These are phyloP conservation scores for Vanrija sp. DNA, from an alignment of 1,284 basidiomycete genomes.

Conservation along the genomic window DNA sequence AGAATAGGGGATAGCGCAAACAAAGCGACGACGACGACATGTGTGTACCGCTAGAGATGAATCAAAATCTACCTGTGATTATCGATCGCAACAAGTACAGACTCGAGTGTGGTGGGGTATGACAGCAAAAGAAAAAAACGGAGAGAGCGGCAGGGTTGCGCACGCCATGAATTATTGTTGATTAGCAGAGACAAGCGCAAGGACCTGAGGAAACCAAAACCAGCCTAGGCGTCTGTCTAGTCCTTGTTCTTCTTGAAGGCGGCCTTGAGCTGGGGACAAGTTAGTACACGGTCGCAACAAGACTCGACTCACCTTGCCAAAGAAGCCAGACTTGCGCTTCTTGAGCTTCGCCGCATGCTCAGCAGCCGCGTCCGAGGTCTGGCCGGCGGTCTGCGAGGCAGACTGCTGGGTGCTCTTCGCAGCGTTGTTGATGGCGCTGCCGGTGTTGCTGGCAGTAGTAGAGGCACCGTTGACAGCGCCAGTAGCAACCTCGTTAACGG, in stretches of 20 bases:
- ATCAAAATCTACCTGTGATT: too few relatives aligned
- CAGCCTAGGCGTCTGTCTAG: not conserved
- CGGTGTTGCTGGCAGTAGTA: not conserved
- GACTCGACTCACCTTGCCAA: constrained; percentile 9
- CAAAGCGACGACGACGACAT: too few relatives aligned
- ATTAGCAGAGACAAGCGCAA: too few relatives aligned
- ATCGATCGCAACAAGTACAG: too few relatives aligned
- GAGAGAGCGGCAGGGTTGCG: too few relatives aligned
- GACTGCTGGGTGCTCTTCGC: not conserved
- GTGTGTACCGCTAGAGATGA: too few relatives aligned
- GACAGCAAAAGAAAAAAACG: too few relatives aligned
- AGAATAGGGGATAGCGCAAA: too few relatives aligned
- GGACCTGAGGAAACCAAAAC: too few relatives aligned
- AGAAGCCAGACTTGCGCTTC: constrained; percentile 30
- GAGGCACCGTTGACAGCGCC: not conserved
- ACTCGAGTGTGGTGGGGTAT: too few relatives aligned
- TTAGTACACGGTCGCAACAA: too few relatives aligned
- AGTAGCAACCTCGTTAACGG: not conserved
- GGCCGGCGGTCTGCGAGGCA: not conserved
- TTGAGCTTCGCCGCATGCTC: constrained; percentile 1
- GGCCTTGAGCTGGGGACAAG: constrained; percentile 9
- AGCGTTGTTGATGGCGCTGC: not conserved
- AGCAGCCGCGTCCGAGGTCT: not conserved
- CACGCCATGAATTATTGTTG: too few relatives aligned
- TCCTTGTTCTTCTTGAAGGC: constrained; percentile 8